phyloP scores from a whole-genome alignment of 768 basidiomycete genomes.

The Tricholoma bakamatsutake region DNA sequence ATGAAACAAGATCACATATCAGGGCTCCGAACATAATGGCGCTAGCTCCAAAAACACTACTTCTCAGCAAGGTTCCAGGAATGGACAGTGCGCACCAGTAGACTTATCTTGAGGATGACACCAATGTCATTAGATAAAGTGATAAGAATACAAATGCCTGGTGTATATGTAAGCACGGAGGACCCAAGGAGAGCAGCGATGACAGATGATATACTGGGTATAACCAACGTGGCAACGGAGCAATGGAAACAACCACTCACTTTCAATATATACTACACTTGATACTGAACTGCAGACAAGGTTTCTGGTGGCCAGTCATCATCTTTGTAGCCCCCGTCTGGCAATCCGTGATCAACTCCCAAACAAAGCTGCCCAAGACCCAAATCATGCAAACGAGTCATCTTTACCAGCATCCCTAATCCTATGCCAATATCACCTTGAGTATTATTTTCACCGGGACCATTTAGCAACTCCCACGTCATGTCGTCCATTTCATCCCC shows the following conservation, averaged over 20 bases:
- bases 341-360: conserved; percentile 19
- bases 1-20: neutral
- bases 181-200: neutral
- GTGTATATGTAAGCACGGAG: neutral
- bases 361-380: conserved; percentile 64
- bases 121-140: neutral
- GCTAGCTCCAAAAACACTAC: neutral
- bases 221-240: neutral
- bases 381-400: conserved; percentile 71
- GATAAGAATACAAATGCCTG: neutral
- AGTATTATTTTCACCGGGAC: conserved; percentile 29
- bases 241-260: neutral
- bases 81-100: neutral
- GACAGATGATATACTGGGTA: neutral
- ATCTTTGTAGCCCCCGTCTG: neutral
- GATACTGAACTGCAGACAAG: neutral
- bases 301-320: neutral
- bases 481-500: conserved; percentile 64
- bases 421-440: conserved; percentile 28
- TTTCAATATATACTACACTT: neutral
- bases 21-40: neutral
- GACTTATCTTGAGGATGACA: neutral
- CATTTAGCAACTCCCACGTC: conserved; percentile 59
- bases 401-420: conserved; percentile 63
- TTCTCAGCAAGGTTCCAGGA: neutral